Percentiles rank a stretch among this genome's conserved stretches.
Conservation (phyloP, 257 asterid genomes). For the Cordia subcordata region DNA sequence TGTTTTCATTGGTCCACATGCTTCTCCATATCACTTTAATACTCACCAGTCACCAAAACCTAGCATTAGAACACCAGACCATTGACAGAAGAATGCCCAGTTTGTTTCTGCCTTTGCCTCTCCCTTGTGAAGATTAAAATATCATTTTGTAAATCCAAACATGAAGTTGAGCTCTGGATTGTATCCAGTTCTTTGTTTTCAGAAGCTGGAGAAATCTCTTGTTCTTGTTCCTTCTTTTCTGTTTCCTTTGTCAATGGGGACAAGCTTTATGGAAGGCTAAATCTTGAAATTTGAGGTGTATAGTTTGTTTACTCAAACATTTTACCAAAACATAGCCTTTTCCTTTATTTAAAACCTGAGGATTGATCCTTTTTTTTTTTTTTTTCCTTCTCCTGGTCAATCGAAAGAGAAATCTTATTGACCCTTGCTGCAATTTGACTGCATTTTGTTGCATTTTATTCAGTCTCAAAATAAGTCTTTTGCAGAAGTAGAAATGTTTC, state of each 20-base stretch:
- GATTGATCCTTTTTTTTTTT: no score
- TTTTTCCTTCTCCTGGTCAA: no score
- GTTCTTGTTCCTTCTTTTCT: background rate
- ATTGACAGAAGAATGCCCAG: background rate
- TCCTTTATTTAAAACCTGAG: no score
- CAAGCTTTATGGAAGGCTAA: background rate
- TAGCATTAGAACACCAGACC: slow-evolving; percentile 15
- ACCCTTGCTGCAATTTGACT: no score
- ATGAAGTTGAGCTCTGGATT: background rate
- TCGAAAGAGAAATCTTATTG: no score
- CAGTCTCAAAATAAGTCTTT: no score
- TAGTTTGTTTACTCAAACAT: background rate
- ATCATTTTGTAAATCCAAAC: background rate
- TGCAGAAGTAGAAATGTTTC: no score
- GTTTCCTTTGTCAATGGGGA: background rate
- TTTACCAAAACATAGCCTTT: no score
- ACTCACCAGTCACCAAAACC: slow-evolving; percentile 41
- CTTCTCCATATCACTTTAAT: slow-evolving; percentile 37
- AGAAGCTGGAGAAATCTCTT: background rate
- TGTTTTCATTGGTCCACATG: slow-evolving; percentile 32
- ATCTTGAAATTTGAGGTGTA: background rate
- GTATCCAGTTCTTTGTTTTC: background rate
- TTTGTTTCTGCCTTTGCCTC: no score
- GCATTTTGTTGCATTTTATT: no score
- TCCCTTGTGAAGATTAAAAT: background rate